phyloP scores from a whole-genome alignment of 1,284 basidiomycete genomes.

The Mycena citricolor region DNA sequence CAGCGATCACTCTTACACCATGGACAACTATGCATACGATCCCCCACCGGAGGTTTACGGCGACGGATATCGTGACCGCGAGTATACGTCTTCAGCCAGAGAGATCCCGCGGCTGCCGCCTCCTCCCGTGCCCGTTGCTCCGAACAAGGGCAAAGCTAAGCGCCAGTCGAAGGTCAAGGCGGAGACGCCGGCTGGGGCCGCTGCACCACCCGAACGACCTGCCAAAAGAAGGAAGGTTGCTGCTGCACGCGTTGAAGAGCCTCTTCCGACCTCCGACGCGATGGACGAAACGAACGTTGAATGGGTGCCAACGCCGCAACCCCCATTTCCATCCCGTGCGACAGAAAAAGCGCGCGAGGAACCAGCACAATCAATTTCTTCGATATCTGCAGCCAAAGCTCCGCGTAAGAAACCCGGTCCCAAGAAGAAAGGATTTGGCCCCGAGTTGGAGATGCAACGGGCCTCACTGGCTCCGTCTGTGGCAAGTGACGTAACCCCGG shows the following conservation, averaged over 20 bases:
- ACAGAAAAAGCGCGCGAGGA: conserved; percentile 3
- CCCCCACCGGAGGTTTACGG: conserved; percentile 27
- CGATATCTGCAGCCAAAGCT: too few relatives aligned
- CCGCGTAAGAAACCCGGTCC: conserved; percentile 40
- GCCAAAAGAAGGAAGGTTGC: conserved; percentile 50
- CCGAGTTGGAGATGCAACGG: conserved; percentile 51
- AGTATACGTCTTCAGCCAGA: conserved; percentile 24
- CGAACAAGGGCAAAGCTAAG: conserved; percentile 34
- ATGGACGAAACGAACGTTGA: conserved; percentile 2
- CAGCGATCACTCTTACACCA: conserved; percentile 29
- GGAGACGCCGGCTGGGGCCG: conserved; percentile 46
- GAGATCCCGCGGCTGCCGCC: conserved; percentile 15
- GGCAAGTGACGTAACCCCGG: conserved; percentile 54
- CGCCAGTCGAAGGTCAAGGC: conserved; percentile 52
- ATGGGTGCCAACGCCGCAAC: background rate
- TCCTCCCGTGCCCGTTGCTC: conserved; percentile 26
- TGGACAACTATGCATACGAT: conserved; percentile 17
- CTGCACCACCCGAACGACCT: conserved; percentile 29
- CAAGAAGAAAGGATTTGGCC: conserved; percentile 41
- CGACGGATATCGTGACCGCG: conserved; percentile 40
- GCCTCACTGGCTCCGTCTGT: conserved; percentile 58
- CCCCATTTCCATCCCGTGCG: background rate
- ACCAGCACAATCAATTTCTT: conserved; percentile 6
- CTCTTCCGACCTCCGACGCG: conserved; percentile 10
- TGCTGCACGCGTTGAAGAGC: conserved; percentile 28